Base-by-base conservation (phyloP, 179 eudicot genomes). In the Silene noctiflora region DNA sequence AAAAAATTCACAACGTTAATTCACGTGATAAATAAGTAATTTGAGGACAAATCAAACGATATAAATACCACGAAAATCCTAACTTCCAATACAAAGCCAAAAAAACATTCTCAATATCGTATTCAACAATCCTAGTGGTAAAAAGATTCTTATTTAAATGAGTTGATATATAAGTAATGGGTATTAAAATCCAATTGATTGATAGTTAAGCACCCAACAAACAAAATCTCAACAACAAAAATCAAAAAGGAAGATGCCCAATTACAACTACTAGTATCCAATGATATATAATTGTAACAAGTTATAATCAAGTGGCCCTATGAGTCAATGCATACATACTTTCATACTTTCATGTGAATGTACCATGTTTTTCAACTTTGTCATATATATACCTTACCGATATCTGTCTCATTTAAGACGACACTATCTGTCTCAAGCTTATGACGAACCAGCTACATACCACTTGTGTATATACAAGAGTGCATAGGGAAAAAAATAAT, bases 341-440 rank as follows among this genome's bases (percentile, higher is more conserved):
- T 68, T 17, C 9, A 33, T 13, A 67, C 24, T 33, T 76, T 79
- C 80, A 81, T 81, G 83, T 81, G 83, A 76, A 72, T 46, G 64
- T 76, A 27, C 31, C 70, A 51, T 66, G 61, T 27, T 67, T 27
- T 56, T 66, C 35, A 71, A 16, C 62, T 66, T 71, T 80, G 56
- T 31, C 71, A 11, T 14, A 62, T n/a, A n/a, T 21, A 60, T 63
- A 24, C 24, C 2, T 25, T 25, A 25, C 27, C 27, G 2, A 25
- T 25, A 25, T n/a, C n/a, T 0, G 27, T 25, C 27, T 25, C 27
- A 2, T 25, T 25, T 25, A 25, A 25, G 27, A 25, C 27, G 27
- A 2, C 27, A 25, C 27, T 25, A 25, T 25, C 27, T 25, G 27
- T 25, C 27, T 25, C 2, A 25, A 25, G 2, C 27, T 25, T 25